Conservation (phyloP, 78 protist species). For the Dictyostelium purpureum region DNA sequence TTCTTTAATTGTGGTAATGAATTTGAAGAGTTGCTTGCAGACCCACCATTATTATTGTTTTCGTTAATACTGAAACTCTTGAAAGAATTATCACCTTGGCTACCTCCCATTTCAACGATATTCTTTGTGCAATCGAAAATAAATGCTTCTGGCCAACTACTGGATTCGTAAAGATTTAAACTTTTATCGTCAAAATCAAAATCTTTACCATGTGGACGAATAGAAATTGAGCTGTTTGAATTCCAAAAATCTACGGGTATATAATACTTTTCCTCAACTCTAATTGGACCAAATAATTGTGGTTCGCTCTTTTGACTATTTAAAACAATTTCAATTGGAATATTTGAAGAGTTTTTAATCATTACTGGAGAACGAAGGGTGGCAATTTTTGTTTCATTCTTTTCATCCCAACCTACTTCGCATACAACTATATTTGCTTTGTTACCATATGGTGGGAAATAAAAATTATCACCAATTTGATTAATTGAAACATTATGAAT, state of each 20-base stretch:
- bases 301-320: background rate
- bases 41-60: too few species aligned
- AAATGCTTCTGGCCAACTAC: slow-evolving; percentile 50
- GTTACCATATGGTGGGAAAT: slow-evolving; percentile 60
- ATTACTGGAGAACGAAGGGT: slow-evolving; percentile 69
- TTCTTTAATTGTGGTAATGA: background rate
- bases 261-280: slow-evolving; percentile 47
- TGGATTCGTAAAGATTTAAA: slow-evolving; percentile 17
- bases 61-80: background rate
- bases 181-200: background rate
- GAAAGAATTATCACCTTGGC: background rate
- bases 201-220: slow-evolving; percentile 55
- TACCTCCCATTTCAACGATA: background rate
- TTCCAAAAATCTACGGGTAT: slow-evolving; percentile 72
- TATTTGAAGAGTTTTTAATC: slow-evolving; percentile 25
- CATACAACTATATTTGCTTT: slow-evolving; percentile 60
- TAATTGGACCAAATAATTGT: slow-evolving; percentile 39
- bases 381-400: slow-evolving; percentile 62
- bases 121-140: slow-evolving; percentile 2
- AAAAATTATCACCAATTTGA: slow-evolving; percentile 63
- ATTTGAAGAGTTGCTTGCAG: background rate
- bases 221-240: slow-evolving; percentile 2
- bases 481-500: slow-evolving; percentile 67
- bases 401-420: slow-evolving; percentile 78
- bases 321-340: slow-evolving; percentile 29